Evolutionary conservation across 805 yeast genomes (phyloP).

Genomic region (Saccharomycopsis amapae): DNA sequence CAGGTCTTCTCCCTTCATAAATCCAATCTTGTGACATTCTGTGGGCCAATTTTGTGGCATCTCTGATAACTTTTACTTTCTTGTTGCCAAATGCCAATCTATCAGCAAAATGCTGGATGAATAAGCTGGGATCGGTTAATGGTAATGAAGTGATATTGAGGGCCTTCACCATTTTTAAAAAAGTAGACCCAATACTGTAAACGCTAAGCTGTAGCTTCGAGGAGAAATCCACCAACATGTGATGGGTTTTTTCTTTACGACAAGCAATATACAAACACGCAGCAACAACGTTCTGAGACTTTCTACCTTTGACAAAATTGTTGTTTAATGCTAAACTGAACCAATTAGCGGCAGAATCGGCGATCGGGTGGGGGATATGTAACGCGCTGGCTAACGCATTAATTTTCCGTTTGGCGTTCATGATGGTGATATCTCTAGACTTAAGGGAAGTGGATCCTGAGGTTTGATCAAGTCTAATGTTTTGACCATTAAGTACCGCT

Average conservation of each 20-base stretch:
- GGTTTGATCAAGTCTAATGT: conserved; percentile 72
- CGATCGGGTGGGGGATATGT: conserved; percentile 72
- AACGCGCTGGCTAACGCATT: conserved; percentile 74
- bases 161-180: conserved; percentile 83
- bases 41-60: conserved; percentile 80
- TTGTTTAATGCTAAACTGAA: conserved; percentile 78
- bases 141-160: conserved; percentile 75
- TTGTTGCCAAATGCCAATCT: conserved; percentile 73
- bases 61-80: conserved; percentile 68
- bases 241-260: conserved; percentile 83
- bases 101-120: conserved; percentile 90
- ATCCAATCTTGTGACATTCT: conserved; percentile 96
- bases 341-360: conserved; percentile 86
- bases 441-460: conserved; percentile 69
- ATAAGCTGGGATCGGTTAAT: conserved; percentile 87
- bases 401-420: conserved; percentile 75
- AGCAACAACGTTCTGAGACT: conserved; percentile 91
- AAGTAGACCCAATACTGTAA: conserved; percentile 92
- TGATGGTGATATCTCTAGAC: conserved; percentile 81
- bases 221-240: conserved; percentile 93
- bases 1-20: conserved; percentile 94
- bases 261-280: conserved; percentile 95
- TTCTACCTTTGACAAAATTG: conserved; percentile 94
- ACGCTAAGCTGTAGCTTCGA: conserved; percentile 86
- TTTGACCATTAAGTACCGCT: conserved; percentile 92